Base-by-base conservation (phyloP, 2,329 filamentous ascomycete genomes). In the Ophiosphaerella herpotricha region DNA sequence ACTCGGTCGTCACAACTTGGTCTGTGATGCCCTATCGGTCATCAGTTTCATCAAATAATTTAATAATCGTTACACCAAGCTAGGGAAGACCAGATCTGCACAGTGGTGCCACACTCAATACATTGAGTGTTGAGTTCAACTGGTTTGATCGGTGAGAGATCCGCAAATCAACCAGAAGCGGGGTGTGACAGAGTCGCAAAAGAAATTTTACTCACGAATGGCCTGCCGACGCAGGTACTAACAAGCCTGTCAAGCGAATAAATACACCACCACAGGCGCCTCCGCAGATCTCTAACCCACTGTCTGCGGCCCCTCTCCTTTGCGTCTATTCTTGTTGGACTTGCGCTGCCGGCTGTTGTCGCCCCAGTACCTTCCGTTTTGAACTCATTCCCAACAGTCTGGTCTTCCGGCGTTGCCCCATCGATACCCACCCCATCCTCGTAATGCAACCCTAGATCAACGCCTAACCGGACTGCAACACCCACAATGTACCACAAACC, bases 401-500 rank as follows among this genome's bases (percentile, higher is more conserved):
- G 64, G 53, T 69, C 70, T 53, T 71, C 68, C 47, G 66, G 60
- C 32, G 54, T 64, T 72, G 54, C 64, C 7, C 80, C 78, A 23
- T 84, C 80, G 38, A 88, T 79, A 23, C 85, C 84, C 32, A 85
- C 86, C 18, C 90, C 91, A 60, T 97, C 93, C 72, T 97, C 94
- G 60, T 93, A 91, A 72, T 97, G 92, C 24, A 97, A 78, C 8
- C 94, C 94, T 2, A 97, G 80, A 70, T 97, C 94, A 18, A 97
- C 88, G 6, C 91, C 93, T 44, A 97, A 75, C 33, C 94, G 87
- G 52, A 96, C 88, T 5, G 93, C 93, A 37, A 97, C 92, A 9
- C 94, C 94, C 52, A 95, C 90, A 54, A 97, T 97, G 74, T 97
- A 97, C 93, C 93, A 97, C 38, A 97, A 77, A 12, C 94, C 94